Evolutionary conservation across 1,284 basidiomycete species (phyloP), one percentile per base, ranked within the genome.

Genomic region (Apiotrichum gamsii): DNA sequence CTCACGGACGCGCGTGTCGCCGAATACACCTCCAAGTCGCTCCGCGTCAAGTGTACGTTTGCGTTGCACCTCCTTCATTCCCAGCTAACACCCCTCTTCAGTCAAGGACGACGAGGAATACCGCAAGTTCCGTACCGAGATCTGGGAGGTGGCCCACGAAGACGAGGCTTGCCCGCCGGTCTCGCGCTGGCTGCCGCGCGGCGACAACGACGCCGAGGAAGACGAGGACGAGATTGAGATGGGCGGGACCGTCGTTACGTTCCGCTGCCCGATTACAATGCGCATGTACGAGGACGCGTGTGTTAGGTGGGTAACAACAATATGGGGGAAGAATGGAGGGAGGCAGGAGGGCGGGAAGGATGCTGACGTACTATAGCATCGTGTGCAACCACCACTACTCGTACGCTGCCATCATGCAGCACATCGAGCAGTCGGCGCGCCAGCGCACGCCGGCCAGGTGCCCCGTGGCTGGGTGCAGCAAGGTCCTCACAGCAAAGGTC

Each of bases 181-280:
- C 32, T 82, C 79, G 0, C 78, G 83, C 28, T 79, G 87, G 52
- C 78, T 93, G 25, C 52, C 51, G 11, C 52, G 40, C 83, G 85
- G 87, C 76, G 76, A 80, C 29, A 86, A 81, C 13, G 86, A 88
- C 59, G 80, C 78, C 29, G 85, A 82, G 49, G 83, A 85, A 44
- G 83, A 84, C 38, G 84, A 84, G 39, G 85, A 89, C 31, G 85
- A 88, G 9, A 70, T 91, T 19, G 82, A 87, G 67, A 75, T 90
- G 37, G 90, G 89, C 39, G 87, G 87, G 39, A 77, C 82, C 19
- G 85, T 82, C 8, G 85, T 89, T 62, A 82, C 81, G 56, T 87
- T 81, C 75, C 83, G 80, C 45, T 91, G 88, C 56, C 87, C 88
- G 2, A 73, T 91, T 43, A 82, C 84, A 0, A 74, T 90, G 38